Conservation (phyloP, 2,329 filamentous ascomycete genomes). For the Thelonectria rubi region DNA sequence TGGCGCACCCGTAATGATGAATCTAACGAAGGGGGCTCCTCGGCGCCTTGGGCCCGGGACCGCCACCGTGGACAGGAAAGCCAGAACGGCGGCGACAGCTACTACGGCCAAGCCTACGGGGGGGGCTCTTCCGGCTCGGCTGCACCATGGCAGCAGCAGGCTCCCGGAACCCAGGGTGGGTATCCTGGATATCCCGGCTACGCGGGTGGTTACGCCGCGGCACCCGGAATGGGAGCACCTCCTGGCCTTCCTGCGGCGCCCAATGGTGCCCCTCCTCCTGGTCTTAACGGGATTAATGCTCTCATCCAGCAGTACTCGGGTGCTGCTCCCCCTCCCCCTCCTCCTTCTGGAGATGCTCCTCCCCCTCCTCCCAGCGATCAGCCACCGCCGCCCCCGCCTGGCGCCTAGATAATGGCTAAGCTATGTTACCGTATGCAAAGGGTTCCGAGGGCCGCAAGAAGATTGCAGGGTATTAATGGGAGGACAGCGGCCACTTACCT, state of each 20-base stretch:
- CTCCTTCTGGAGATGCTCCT: constrained; percentile 64
- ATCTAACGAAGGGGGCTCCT: constrained; percentile 56
- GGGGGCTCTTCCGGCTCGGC: constrained; percentile 41
- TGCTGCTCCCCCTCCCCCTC: constrained; percentile 63
- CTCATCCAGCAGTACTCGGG: constrained; percentile 73
- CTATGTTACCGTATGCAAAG: background rate
- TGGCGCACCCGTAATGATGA: constrained; percentile 72
- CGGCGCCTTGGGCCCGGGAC: constrained; percentile 71
- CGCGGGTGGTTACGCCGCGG: constrained; percentile 56
- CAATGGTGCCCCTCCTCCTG: constrained; percentile 61
- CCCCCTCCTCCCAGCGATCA: constrained; percentile 71
- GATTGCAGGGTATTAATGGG: background rate
- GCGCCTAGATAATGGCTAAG: constrained; percentile 49
- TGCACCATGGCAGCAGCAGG: constrained; percentile 67
- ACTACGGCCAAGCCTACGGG: constrained; percentile 44
- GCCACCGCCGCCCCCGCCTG: constrained; percentile 69
- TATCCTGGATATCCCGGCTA: constrained; percentile 64
- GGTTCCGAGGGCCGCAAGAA: too few species aligned
- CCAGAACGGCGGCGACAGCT: constrained; percentile 39
- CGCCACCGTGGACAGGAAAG: constrained; percentile 59
- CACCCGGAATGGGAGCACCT: constrained; percentile 53
- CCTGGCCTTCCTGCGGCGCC: constrained; percentile 54
- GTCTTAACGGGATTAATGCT: constrained; percentile 67
- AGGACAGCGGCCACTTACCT: constrained; percentile 15
- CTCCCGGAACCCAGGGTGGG: constrained; percentile 60